A percentile compares a stretch with the other conserved stretches of the same genome.
Conservation (phyloP, 441 rosid genomes). For the Breynia disticha region DNA sequence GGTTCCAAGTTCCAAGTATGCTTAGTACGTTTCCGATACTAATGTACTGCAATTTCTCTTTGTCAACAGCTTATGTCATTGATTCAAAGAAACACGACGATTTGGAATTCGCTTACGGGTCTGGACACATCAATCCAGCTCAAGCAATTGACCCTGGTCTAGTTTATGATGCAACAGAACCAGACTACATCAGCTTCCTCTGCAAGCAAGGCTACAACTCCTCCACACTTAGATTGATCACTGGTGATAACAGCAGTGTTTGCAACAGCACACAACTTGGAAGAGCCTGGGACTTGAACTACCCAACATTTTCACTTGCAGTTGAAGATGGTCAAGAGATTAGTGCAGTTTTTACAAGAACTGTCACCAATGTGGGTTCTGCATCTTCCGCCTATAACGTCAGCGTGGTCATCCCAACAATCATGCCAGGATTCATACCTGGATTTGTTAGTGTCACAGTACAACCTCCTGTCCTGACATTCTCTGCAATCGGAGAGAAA, state of each 20-base stretch:
- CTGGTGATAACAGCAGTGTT: conserved; percentile 27
- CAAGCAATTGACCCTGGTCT: conserved; percentile 52
- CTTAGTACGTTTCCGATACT: too few relatives aligned
- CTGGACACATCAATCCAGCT: conserved; percentile 54
- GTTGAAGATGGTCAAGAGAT: conserved; percentile 26
- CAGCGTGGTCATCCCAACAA: conserved; percentile 30
- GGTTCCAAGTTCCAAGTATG: too few relatives aligned
- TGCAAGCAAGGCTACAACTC: conserved; percentile 54
- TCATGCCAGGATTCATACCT: conserved; percentile 8
- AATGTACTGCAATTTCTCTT: not conserved
- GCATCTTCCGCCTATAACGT: conserved; percentile 29
- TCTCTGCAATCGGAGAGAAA: conserved; percentile 36
- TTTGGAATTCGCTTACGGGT: conserved; percentile 57
- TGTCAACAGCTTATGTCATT: conserved; percentile 38
- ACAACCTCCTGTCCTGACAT: conserved; percentile 39
- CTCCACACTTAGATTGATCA: conserved; percentile 30
- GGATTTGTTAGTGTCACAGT: conserved; percentile 23
- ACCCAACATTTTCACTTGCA: conserved; percentile 55
- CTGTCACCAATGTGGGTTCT: conserved; percentile 51
- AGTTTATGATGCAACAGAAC: conserved; percentile 47
- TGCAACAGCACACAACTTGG: conserved; percentile 40
- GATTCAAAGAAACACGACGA: conserved; percentile 48
- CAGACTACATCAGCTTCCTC: conserved; percentile 61
- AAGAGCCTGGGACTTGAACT: conserved; percentile 51
- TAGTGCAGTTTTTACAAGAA: conserved; percentile 37